Conservation (phyloP, 2,329 filamentous ascomycete species). For the Trichoderma gracile region DNA sequence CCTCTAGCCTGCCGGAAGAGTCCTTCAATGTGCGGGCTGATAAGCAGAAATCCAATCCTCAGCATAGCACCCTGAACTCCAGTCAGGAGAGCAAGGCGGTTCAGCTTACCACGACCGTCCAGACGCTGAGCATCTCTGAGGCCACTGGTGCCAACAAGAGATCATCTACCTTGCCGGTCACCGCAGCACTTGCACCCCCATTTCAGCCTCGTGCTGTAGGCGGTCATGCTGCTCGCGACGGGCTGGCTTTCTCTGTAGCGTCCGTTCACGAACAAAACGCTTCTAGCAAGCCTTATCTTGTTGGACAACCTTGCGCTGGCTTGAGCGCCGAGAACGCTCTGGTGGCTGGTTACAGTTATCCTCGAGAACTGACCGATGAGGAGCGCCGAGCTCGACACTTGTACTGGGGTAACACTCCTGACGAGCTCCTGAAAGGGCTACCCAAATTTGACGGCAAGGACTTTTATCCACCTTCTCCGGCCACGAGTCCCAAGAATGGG, state of each 20-base stretch:
- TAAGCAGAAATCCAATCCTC: constrained; percentile 25
- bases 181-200: constrained; percentile 51
- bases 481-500: constrained; percentile 39
- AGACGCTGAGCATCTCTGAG: constrained; percentile 13
- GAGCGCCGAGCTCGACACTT: constrained; percentile 60
- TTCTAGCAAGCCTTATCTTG: constrained; percentile 51
- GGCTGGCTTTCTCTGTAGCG: background rate
- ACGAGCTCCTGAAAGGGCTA: constrained; percentile 51
- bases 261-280: background rate
- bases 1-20: constrained; percentile 28
- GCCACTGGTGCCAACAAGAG: constrained; percentile 32
- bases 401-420: constrained; percentile 61
- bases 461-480: constrained; percentile 61
- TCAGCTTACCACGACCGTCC: constrained; percentile 33
- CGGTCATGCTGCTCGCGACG: background rate
- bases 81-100: constrained; percentile 12
- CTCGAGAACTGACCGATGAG: constrained; percentile 57
- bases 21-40: constrained; percentile 21
- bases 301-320: constrained; percentile 53
- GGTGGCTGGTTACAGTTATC: constrained; percentile 55
- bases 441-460: constrained; percentile 67
- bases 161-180: constrained; percentile 45
- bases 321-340: constrained; percentile 44
- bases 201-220: constrained; percentile 47
- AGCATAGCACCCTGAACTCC: constrained; percentile 10